Percentiles rank a stretch among this genome's conserved stretches.
phyloP scores from a whole-genome alignment of 1,139 yeast species.

The Ogataea hybrid region DNA sequence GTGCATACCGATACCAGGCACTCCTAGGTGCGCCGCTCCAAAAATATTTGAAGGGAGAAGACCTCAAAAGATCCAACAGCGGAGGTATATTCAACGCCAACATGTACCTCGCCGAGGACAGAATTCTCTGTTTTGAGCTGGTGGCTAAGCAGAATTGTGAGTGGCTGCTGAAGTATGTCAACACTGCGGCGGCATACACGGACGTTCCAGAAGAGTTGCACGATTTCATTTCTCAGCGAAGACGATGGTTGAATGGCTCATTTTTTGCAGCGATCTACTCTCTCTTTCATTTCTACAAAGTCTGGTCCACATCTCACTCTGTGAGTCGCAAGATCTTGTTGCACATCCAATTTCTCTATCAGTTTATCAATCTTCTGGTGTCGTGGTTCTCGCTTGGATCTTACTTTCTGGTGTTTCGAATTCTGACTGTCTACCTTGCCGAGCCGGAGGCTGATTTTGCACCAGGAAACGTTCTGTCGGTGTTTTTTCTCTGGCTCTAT shows the following conservation, averaged over 20 bases:
- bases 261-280: slow-evolving; percentile 81
- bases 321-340: slow-evolving; percentile 58
- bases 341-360: slow-evolving; percentile 71
- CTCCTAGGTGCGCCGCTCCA: slow-evolving; percentile 74
- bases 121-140: slow-evolving; percentile 78
- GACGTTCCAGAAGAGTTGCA: slow-evolving; percentile 77
- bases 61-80: slow-evolving; percentile 50
- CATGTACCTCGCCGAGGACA: slow-evolving; percentile 82
- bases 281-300: slow-evolving; percentile 64
- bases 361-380: slow-evolving; percentile 59
- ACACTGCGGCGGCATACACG: slow-evolving; percentile 75
- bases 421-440: slow-evolving; percentile 56
- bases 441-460: slow-evolving; percentile 48
- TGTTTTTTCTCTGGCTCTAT: slow-evolving; percentile 85
- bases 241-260: slow-evolving; percentile 86
- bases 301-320: slow-evolving; percentile 71
- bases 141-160: slow-evolving; percentile 64
- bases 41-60: slow-evolving; percentile 78
- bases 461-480: slow-evolving; percentile 69
- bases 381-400: slow-evolving; percentile 82
- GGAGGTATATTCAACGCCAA: slow-evolving; percentile 76
- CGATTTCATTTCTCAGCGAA: slow-evolving; percentile 72
- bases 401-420: slow-evolving; percentile 71
- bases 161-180: slow-evolving; percentile 71
- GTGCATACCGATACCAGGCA: slow-evolving; percentile 78